A percentile compares a stretch with the other conserved stretches of the same genome.
Evolutionary conservation across 495 filamentous ascomycete species (phyloP).

Genomic region (Penicillium crystallinum): DNA sequence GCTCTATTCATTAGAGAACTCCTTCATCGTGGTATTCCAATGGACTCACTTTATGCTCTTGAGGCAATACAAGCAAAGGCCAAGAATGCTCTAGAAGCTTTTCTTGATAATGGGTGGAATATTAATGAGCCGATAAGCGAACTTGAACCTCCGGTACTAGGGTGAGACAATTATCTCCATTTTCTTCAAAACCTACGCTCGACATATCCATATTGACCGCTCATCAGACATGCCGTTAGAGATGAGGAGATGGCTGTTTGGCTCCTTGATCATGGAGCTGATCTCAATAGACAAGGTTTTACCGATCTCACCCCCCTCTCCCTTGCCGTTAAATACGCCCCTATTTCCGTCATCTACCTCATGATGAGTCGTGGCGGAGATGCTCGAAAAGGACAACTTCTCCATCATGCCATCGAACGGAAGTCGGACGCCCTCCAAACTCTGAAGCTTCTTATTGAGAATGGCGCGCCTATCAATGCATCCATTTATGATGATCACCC

Average conservation of each 20-base stretch:
- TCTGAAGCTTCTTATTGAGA: constrained; percentile 12
- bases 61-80: not conserved
- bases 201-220: not conserved
- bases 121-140: constrained; percentile 17
- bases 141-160: constrained; percentile 11
- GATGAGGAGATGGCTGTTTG: constrained; percentile 19
- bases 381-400: constrained; percentile 17
- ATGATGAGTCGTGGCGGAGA: constrained; percentile 14
- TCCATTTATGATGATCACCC: constrained; percentile 3
- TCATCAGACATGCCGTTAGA: constrained; percentile 12
- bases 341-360: constrained; percentile 12
- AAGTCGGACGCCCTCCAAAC: constrained; percentile 10
- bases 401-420: constrained; percentile 16
- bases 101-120: constrained; percentile 11
- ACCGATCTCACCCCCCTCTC: constrained; percentile 20
- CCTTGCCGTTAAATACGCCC: constrained; percentile 14
- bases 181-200: not conserved
- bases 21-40: not conserved
- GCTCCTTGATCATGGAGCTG: constrained; percentile 21
- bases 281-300: constrained; percentile 17
- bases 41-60: not conserved
- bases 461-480: constrained; percentile 10
- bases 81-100: constrained; percentile 7
- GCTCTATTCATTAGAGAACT: not conserved
- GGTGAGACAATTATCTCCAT: constrained; percentile 6